phyloP scores from a whole-genome alignment of 2,329 filamentous ascomycete species.

The Penicillium freii region DNA sequence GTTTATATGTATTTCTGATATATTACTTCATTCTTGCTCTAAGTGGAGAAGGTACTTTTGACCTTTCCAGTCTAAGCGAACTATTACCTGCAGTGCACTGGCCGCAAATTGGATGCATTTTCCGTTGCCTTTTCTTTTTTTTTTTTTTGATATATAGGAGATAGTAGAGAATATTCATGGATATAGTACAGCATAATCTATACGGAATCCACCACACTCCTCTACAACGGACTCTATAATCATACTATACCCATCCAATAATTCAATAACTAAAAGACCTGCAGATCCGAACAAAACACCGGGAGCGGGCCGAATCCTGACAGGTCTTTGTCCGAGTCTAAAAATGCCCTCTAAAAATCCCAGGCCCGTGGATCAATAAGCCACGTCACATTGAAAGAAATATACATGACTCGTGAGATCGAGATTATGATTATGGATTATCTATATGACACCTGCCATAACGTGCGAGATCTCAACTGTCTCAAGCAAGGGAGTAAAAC shows the following conservation, averaged over 20 bases:
- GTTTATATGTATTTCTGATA: too few relatives aligned
- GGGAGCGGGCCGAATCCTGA: slow-evolving; percentile 29
- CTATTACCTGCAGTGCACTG: slow-evolving; percentile 30
- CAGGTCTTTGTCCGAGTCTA: slow-evolving; percentile 17
- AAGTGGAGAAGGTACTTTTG: slow-evolving; percentile 34
- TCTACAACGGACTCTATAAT: too few relatives aligned
- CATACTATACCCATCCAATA: too few relatives aligned
- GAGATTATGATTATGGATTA: too few relatives aligned
- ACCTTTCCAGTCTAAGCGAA: slow-evolving; percentile 22
- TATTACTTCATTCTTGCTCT: background rate
- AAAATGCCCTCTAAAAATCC: background rate
- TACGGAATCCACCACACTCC: too few relatives aligned
- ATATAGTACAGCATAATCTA: too few relatives aligned
- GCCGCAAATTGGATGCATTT: slow-evolving; percentile 29
- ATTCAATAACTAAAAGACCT: background rate
- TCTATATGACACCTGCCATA: background rate
- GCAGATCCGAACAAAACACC: slow-evolving; percentile 5
- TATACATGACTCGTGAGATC: background rate
- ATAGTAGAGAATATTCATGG: too few relatives aligned
- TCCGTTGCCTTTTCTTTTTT: slow-evolving; percentile 18
- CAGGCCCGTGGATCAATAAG: slow-evolving; percentile 8
- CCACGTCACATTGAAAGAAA: background rate
- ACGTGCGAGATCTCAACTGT: slow-evolving; percentile 4
- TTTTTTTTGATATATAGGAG: too few relatives aligned
- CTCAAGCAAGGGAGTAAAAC: background rate